Conservation (phyloP, 2,329 filamentous ascomycete genomes). For the Fusarium sp. region DNA sequence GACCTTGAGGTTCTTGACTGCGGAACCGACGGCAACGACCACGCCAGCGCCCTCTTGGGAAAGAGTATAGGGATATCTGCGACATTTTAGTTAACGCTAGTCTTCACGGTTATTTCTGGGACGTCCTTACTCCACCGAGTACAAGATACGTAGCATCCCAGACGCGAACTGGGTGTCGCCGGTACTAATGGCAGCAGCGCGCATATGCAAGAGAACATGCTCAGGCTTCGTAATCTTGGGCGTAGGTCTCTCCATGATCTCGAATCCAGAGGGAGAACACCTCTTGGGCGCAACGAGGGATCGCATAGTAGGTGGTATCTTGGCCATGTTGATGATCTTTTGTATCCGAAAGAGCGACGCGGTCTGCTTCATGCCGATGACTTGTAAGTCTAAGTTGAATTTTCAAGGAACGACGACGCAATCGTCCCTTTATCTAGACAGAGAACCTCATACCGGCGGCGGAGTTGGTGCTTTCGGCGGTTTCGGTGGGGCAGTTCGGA, state of each 20-base stretch:
- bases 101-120: not conserved
- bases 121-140: constrained; percentile 44
- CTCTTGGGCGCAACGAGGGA: constrained; percentile 56
- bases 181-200: constrained; percentile 51
- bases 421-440: constrained; percentile 27
- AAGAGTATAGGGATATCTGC: constrained; percentile 41
- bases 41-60: constrained; percentile 49
- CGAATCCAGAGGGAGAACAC: constrained; percentile 53
- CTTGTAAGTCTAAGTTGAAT: too few species aligned
- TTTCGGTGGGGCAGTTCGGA: constrained; percentile 20
- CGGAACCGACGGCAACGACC: constrained; percentile 46
- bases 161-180: constrained; percentile 49
- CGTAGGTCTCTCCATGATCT: constrained; percentile 55
- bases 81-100: not conserved
- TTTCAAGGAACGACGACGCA: not conserved
- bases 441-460: constrained; percentile 2
- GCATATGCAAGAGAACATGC: constrained; percentile 57
- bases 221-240: constrained; percentile 57
- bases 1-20: constrained; percentile 43
- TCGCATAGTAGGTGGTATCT: constrained; percentile 55
- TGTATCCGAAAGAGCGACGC: not conserved
- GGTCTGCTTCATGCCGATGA: not conserved
- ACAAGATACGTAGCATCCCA: constrained; percentile 42
- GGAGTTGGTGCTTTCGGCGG: constrained; percentile 36
- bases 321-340: constrained; percentile 37